phyloP scores from a whole-genome alignment of 805 yeast species.

The Monosporozyma unispora region DNA sequence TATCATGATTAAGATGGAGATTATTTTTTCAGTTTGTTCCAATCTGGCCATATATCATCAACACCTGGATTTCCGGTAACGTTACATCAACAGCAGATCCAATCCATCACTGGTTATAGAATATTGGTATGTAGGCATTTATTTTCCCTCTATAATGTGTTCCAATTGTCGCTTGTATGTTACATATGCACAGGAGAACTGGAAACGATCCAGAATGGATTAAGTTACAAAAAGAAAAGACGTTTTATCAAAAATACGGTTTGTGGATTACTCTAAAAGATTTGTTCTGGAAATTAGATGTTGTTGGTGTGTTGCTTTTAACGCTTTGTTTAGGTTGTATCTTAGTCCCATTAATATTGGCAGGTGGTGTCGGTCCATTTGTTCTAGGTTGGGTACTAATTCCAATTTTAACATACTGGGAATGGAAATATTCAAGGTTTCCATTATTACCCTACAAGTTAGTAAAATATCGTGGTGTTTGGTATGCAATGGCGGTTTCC shows the following conservation, averaged over 20 bases:
- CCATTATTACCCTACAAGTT: slow-evolving; percentile 58
- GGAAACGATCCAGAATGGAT: slow-evolving; percentile 45
- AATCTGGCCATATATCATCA: slow-evolving; percentile 62
- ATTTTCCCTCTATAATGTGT: slow-evolving; percentile 57
- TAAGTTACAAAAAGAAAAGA: slow-evolving; percentile 33
- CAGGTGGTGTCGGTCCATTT: slow-evolving; percentile 65
- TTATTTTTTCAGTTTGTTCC: slow-evolving; percentile 55
- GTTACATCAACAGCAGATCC: slow-evolving; percentile 35
- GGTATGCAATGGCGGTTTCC: slow-evolving; percentile 56
- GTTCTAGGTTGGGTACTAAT: slow-evolving; percentile 55
- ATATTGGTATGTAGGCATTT: slow-evolving; percentile 73
- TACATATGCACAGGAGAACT: slow-evolving; percentile 50
- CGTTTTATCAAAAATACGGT: slow-evolving; percentile 33
- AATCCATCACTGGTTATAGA: slow-evolving; percentile 51
- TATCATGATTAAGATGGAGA: slow-evolving; percentile 64
- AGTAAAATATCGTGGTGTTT: slow-evolving; percentile 60
- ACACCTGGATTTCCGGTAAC: slow-evolving; percentile 69
- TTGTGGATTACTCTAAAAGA: slow-evolving; percentile 26
- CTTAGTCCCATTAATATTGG: slow-evolving; percentile 64
- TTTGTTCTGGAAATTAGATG: slow-evolving; percentile 56
- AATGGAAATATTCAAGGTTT: slow-evolving; percentile 41
- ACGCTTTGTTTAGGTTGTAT: slow-evolving; percentile 52
- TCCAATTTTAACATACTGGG: slow-evolving; percentile 54
- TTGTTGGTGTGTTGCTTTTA: slow-evolving; percentile 50
- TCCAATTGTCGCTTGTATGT: slow-evolving; percentile 45